A percentile compares a stretch with the other conserved stretches of the same genome.
phyloP scores from a whole-genome alignment of 2,329 filamentous ascomycete species.

The Orbilia blumenaviensis region DNA sequence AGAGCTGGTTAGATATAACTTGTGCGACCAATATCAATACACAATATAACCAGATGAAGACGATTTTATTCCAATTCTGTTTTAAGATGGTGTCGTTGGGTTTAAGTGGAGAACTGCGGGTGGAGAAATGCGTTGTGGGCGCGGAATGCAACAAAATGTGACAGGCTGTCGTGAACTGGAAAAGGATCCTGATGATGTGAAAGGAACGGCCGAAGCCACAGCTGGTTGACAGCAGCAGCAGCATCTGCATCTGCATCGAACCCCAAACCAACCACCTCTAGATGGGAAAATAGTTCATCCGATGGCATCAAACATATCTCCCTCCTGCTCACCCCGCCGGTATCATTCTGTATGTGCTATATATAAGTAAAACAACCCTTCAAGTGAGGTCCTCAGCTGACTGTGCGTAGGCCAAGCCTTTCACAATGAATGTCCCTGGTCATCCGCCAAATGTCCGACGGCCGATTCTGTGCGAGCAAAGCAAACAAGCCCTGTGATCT shows the following conservation, averaged over 20 bases:
- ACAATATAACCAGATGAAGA: no score
- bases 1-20: no score
- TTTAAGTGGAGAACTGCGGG: not conserved
- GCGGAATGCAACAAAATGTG: not conserved
- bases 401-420: slow-evolving; percentile 21
- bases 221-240: no score
- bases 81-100: slow-evolving; percentile 22
- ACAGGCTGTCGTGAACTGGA: not conserved
- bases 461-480: slow-evolving; percentile 11
- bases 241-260: no score
- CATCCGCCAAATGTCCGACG: slow-evolving; percentile 47
- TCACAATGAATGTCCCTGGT: slow-evolving; percentile 11
- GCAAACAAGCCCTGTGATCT: slow-evolving; percentile 33
- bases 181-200: no score
- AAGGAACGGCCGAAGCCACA: no score
- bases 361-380: not conserved
- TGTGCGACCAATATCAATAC: no score
- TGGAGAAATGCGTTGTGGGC: not conserved
- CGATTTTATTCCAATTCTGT: no score
- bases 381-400: not conserved
- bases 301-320: no score
- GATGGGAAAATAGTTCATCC: not conserved
- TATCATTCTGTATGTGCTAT: not conserved
- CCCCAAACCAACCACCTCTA: no score
- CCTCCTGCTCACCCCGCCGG: no score